Evolutionary conservation across 768 basidiomycete genomes (phyloP), one percentile per base, ranked within the genome.

Genomic region (Kwoniella heveanensis): DNA sequence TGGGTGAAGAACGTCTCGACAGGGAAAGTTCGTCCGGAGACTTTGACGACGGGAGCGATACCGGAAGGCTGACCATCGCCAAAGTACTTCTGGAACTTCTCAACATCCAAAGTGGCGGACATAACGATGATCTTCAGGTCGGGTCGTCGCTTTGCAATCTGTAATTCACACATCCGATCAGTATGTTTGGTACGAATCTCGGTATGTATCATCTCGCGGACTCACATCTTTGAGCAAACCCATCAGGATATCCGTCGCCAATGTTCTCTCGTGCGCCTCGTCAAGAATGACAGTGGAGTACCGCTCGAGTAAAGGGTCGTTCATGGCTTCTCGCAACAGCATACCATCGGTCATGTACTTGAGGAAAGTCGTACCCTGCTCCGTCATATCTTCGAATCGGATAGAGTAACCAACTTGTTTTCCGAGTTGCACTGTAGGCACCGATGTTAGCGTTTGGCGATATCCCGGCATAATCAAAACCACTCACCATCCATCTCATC

Each of bases 311-410:
- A 86, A 85, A 9, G 91, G 90, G 80, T 98, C 95, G 80, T 94
- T 91, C 94, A 97, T 99, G 4, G 92, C 93, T 82, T 96, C 93
- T 21, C 93, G 88, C n/a, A 95, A 86, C n/a, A 83, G 77, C 93
- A 97, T 96, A 85, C 95, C 96, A 72, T 99, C 96, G 17, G 96
- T 99, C 94, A 98, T 96, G 83, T 99, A 98, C 79, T 96, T 97
- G 67, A 99, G 84, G 81, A 99, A 96, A 0, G 96, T 98, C 30
- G 88, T 90, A 0, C 90, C 89, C 0, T 86, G 83, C 70, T 91
- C 85, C 47, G 95, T 90, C 90, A 92, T 89, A 78, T 98, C 96
- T 80, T 99, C 95, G 79, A 98, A 99, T 79, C 95, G 91, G 74
- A 97, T 97, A 3, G 91, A 92, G 81, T 99, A 99, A 59, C 95